Base-by-base conservation (phyloP, 2,329 filamentous ascomycete species). In the Diaporthe caulivora region DNA sequence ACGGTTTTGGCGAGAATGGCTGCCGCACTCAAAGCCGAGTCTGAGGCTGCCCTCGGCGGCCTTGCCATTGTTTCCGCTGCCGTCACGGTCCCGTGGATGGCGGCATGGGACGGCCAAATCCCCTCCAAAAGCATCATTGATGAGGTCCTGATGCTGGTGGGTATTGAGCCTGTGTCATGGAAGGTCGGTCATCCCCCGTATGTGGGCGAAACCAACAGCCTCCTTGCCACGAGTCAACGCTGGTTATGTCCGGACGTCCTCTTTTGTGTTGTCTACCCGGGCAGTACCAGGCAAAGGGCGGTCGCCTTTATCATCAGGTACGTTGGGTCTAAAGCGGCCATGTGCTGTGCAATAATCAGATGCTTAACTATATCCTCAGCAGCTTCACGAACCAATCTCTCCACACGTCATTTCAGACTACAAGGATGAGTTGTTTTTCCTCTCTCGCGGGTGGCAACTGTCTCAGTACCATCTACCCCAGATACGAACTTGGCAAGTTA, bases 371-470 rank as follows among this genome's bases (percentile, higher is more conserved):
- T 37, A 57, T 57, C 0, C 54, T 57, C 29, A 57, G 34, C 29
- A 34, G 54, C 29, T 57, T 37, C 54, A 57, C 54, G 18, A 57
- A 57, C n/a, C 29, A n/a, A n/a, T n/a, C 54, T 37, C 54, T 57
- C 18, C 54, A 37, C 13, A n/a, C 54, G 31, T 57, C 54, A 1
- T 37, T 55, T 34, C 53, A 55, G 53, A 24, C 34, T 34, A 17
- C 53, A n/a, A n/a, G n/a, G n/a, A n/a, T n/a, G 53, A 15, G 29
- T 55, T 55, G 53, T 10, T 55, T 55, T 29, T 34, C 31, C 34
- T 10, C 21, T 17, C 10, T 34, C 53, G 17, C 34, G 17, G 53
- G 53, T n/a, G n/a, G 34, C 31, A 57, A 57, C 18, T 29, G 37
- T 13, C 29, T 57, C 31, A 37, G 54, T n/a, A 21, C 29, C 31